phyloP scores from a whole-genome alignment of 2,329 filamentous ascomycete genomes.

The Neofusicoccum umdonicola region DNA sequence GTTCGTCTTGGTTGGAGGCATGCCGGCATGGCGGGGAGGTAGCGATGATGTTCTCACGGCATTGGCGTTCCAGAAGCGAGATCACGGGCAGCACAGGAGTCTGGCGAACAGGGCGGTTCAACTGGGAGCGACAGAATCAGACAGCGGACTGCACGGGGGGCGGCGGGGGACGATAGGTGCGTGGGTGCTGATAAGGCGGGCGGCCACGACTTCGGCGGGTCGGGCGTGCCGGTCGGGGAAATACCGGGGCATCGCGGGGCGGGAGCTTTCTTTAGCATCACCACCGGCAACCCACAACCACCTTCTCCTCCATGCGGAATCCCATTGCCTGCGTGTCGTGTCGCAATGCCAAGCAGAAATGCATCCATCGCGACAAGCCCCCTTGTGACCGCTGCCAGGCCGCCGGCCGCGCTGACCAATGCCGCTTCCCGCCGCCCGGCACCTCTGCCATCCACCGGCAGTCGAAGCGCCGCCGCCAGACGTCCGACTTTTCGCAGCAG shows the following conservation, averaged over 20 bases:
- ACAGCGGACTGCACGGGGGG: too few species aligned
- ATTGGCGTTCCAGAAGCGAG: too few species aligned
- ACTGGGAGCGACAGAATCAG: too few species aligned
- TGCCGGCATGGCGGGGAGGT: neutral
- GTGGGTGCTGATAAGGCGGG: neutral
- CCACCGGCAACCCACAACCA: neutral
- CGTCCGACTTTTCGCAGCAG: slow-evolving; percentile 21
- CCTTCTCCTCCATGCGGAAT: slow-evolving; percentile 33
- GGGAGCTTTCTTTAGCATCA: neutral
- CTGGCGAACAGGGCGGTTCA: too few species aligned
- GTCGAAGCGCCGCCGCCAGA: slow-evolving; percentile 35
- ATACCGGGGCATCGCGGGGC: neutral
- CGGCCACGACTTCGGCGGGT: neutral
- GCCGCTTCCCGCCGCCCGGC: slow-evolving; percentile 38
- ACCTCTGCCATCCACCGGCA: slow-evolving; percentile 37
- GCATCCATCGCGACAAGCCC: slow-evolving; percentile 38
- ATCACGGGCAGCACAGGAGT: too few species aligned
- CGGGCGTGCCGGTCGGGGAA: neutral
- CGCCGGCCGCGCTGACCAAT: slow-evolving; percentile 30
- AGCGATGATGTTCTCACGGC: too few species aligned
- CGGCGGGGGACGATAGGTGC: too few species aligned
- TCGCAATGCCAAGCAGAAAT: slow-evolving; percentile 39
- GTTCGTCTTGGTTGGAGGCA: neutral
- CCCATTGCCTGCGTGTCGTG: slow-evolving; percentile 40
- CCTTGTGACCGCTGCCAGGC: slow-evolving; percentile 40